A percentile compares a stretch with the other conserved stretches of the same genome.
These are phyloP conservation scores for Austropuccinia psidii DNA, from an alignment of 1,284 basidiomycete genomes.

Conservation along the genomic window DNA sequence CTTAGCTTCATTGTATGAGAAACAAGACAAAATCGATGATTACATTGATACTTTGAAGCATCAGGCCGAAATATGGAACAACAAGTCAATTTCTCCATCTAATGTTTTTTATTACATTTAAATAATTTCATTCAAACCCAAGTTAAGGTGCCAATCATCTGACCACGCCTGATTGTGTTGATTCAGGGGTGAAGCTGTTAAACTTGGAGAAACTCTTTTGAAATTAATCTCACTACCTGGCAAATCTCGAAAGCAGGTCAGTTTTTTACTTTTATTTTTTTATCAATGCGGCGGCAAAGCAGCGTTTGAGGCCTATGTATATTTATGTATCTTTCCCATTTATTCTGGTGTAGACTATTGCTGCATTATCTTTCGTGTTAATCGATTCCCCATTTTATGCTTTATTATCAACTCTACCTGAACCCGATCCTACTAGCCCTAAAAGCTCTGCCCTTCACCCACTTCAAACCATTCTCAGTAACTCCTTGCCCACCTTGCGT, in stretches of 20 bases:
- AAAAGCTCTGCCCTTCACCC: conserved; percentile 51
- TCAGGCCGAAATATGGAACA: conserved; percentile 26
- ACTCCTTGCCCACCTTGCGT: conserved; percentile 47
- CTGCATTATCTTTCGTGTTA: conserved; percentile 62
- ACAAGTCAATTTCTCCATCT: conserved; percentile 2
- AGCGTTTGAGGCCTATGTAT: no score
- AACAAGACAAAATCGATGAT: not conserved
- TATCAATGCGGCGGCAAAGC: no score
- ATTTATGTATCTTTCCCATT: not conserved
- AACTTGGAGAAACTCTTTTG: conserved; percentile 19
- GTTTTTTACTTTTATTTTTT: not conserved
- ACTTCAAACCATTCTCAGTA: conserved; percentile 60
- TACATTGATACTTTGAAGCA: not conserved
- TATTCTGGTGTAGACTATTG: conserved; percentile 55
- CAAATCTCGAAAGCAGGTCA: conserved; percentile 29
- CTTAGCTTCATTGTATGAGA: conserved; percentile 14
- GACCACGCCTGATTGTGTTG: not conserved
- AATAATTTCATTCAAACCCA: not conserved
- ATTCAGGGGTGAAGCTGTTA: conserved; percentile 26
- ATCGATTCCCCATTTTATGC: conserved; percentile 64
- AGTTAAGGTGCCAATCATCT: not conserved
- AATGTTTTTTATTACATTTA: not conserved
- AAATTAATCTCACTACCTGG: conserved; percentile 19
- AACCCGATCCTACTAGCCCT: conserved; percentile 68
- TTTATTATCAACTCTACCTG: conserved; percentile 61